Evolutionary conservation across 257 asterid species (phyloP).

Genomic region (Linaria vulgaris): DNA sequence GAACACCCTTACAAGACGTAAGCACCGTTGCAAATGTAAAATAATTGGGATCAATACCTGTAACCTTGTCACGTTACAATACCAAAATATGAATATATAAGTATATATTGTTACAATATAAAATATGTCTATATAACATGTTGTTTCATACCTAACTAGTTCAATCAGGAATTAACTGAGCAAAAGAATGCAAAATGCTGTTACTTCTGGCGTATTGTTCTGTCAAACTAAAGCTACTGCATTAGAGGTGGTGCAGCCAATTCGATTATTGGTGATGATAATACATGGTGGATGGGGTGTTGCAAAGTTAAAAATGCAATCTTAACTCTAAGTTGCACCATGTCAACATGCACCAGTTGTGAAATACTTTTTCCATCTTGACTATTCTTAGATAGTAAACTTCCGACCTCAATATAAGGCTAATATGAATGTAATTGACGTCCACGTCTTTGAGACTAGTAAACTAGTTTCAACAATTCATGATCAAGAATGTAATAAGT

Average conservation of each 20-base stretch:
- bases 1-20: conserved; percentile 47
- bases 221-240: conserved; percentile 1
- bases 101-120: neutral
- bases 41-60: conserved; percentile 79
- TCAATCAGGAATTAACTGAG: neutral
- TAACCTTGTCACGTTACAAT: conserved; percentile 38
- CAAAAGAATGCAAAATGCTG: neutral
- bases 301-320: too few relatives aligned
- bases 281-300: too few relatives aligned
- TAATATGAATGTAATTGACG: neutral
- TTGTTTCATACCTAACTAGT: neutral
- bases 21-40: conserved; percentile 81
- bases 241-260: too few relatives aligned
- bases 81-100: conserved; percentile 22
- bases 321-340: too few relatives aligned
- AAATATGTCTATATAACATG: neutral
- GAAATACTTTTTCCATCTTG: too few relatives aligned
- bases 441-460: neutral
- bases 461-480: neutral
- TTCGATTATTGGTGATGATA: too few relatives aligned
- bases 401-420: too few relatives aligned
- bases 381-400: too few relatives aligned
- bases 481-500: neutral
- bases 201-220: neutral
- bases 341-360: too few relatives aligned